phyloP scores from a whole-genome alignment of 805 yeast genomes.

The Saturnispora sanitii region DNA sequence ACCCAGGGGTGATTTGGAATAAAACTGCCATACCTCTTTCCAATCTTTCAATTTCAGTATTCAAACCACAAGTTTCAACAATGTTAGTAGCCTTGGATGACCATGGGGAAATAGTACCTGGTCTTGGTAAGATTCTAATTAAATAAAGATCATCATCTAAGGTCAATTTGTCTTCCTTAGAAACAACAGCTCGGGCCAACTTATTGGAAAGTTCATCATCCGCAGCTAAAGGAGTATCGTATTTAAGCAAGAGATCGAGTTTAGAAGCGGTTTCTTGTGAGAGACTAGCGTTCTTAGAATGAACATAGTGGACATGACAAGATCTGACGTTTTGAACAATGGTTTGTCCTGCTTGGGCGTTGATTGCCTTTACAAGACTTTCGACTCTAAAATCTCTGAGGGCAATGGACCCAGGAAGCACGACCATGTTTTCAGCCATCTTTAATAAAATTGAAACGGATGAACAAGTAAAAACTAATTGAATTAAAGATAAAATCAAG shows the following conservation, averaged over 20 bases:
- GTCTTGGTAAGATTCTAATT: conserved; percentile 76
- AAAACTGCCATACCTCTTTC: conserved; percentile 84
- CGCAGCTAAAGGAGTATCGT: conserved; percentile 57
- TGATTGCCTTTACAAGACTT: conserved; percentile 61
- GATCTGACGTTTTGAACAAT: conserved; percentile 65
- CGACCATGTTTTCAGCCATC: conserved; percentile 27
- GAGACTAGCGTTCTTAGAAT: conserved; percentile 35
- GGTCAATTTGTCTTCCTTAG: conserved; percentile 14
- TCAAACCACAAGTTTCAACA: conserved; percentile 77
- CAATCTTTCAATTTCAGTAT: conserved; percentile 60
- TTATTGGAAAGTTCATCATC: conserved; percentile 28
- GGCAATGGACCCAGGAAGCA: conserved; percentile 84
- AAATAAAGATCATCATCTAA: conserved; percentile 41
- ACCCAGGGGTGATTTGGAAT: conserved; percentile 61
- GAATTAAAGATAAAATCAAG: neutral
- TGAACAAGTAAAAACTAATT: neutral
- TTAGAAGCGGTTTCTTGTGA: conserved; percentile 35
- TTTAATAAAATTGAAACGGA: neutral
- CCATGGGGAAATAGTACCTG: conserved; percentile 99
- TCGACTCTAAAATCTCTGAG: conserved; percentile 79
- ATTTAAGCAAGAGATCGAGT: conserved; percentile 55
- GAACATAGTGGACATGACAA: conserved; percentile 72
- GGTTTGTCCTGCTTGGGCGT: conserved; percentile 55
- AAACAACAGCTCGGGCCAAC: conserved; percentile 20
- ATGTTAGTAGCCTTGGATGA: conserved; percentile 97